Evolutionary conservation across 306 rosid genomes (phyloP).

Genomic region (Glycine soja): DNA sequence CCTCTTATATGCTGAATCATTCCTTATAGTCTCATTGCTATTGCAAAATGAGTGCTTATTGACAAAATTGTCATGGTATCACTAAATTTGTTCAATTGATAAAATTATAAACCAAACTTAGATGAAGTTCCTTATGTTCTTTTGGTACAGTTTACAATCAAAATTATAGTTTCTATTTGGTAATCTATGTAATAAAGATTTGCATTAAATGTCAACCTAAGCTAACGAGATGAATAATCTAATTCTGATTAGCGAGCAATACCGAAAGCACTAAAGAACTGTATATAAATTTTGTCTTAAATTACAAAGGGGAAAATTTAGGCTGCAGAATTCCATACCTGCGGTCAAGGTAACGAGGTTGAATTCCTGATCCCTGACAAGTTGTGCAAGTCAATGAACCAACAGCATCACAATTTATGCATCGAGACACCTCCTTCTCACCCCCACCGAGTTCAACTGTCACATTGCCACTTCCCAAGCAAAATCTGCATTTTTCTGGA

Average conservation of each 20-base stretch:
- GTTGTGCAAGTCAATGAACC: slow-evolving; percentile 95
- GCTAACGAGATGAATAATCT: no score
- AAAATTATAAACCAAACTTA: neutral
- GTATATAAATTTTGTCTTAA: no score
- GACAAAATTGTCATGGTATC: slow-evolving; percentile 28
- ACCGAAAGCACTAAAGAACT: no score
- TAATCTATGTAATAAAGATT: no score
- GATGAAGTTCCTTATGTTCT: no score
- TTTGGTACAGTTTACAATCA: no score
- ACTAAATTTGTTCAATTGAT: neutral
- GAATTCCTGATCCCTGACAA: slow-evolving; percentile 96
- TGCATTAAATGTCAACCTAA: no score
- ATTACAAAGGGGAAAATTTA: no score
- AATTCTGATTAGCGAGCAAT: no score
- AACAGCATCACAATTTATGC: slow-evolving; percentile 89
- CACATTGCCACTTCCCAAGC: slow-evolving; percentile 76
- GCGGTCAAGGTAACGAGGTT: slow-evolving; percentile 98
- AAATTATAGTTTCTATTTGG: no score
- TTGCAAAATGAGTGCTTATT: neutral
- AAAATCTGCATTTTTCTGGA: slow-evolving; percentile 92
- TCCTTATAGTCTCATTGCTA: neutral
- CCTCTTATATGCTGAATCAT: slow-evolving; percentile 1
- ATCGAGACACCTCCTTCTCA: slow-evolving; percentile 82
- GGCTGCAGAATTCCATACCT: slow-evolving; percentile 57
- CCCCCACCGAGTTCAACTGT: slow-evolving; percentile 84